These are phyloP conservation scores for Sordariomycetes sp. DNA, from an alignment of 2,329 filamentous ascomycete genomes.

Conservation along the genomic window DNA sequence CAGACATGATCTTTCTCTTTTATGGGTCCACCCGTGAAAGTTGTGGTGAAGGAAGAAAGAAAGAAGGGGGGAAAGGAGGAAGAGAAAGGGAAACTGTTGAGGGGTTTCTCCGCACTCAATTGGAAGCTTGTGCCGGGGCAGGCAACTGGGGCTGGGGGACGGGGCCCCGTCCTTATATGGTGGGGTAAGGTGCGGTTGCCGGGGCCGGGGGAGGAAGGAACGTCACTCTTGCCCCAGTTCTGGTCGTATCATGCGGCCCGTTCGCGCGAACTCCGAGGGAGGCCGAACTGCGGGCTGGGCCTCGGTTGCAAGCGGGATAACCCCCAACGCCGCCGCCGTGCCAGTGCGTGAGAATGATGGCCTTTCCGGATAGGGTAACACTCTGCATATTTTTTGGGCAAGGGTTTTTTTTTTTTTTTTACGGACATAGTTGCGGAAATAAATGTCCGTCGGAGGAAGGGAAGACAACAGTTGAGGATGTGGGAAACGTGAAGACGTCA, in stretches of 20 bases:
- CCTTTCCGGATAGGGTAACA: too few relatives aligned
- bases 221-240: neutral
- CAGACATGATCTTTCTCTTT: constrained; percentile 29
- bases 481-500: neutral
- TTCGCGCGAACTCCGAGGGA: neutral
- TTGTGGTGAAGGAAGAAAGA: neutral
- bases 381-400: too few relatives aligned
- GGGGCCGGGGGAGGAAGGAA: neutral
- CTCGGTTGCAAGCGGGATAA: constrained; percentile 2
- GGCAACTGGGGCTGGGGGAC: neutral
- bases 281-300: neutral
- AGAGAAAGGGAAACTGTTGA: too few relatives aligned
- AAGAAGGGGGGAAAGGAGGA: too few relatives aligned
- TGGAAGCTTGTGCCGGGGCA: neutral
- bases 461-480: neutral
- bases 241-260: neutral
- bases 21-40: neutral
- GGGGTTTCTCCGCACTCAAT: neutral
- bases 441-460: too few relatives aligned
- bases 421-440: too few relatives aligned
- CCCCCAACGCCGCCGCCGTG: neutral
- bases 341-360: neutral
- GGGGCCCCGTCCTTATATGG: neutral
- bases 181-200: neutral
- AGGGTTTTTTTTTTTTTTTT: too few relatives aligned